Base-by-base conservation (phyloP, 257 asterid species). In the Avicennia marina region DNA sequence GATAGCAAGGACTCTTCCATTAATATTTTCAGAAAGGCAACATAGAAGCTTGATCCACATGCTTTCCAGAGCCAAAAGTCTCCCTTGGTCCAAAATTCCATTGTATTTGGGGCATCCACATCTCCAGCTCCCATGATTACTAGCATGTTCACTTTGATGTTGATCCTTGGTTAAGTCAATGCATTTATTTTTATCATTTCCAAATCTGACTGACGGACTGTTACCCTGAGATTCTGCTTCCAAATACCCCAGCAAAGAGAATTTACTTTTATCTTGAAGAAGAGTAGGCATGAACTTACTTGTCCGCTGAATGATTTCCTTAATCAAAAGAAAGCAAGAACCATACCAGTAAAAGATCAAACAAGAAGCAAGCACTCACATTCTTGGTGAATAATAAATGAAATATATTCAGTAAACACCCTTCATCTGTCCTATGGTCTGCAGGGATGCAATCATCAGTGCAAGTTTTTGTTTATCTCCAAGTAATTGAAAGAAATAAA, bases 101-200 rank as follows among this genome's bases (percentile, higher is more conserved):
- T 78, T 77, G 55, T 67, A 69, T 61, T 65, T 73, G 70, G 64
- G 56, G 74, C 95, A 86, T 64, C 90, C 94, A 68, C 95, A 84
- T 55, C 66, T 56, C 66, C 41, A 41, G 56, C 60, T 62, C 50
- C 72, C 67, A 10, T 5, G 50, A 58, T 65, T 54, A 39, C 76
- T 60, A 13, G 11, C 29, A 56, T 21, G 19, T 25, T 58, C 39
- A 52, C 27, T 38, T 53, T 41, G 33, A 56, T 34, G 27, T 2
- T 56, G 53, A 32, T 75, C 53, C n/a, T 57, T 60, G 44, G 55
- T 54, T 43, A 57, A 64, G 58, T 66, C 50, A 43, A 32, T 31
- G 39, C 17, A 39, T 11, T 26, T 27, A 33, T 42, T 62, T 53
- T 46, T 60, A 29, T 42, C 73, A 55, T 39, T 61, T 63, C 72